phyloP scores from a whole-genome alignment of 1,284 basidiomycete species.

The Vanrija pseudolonga region DNA sequence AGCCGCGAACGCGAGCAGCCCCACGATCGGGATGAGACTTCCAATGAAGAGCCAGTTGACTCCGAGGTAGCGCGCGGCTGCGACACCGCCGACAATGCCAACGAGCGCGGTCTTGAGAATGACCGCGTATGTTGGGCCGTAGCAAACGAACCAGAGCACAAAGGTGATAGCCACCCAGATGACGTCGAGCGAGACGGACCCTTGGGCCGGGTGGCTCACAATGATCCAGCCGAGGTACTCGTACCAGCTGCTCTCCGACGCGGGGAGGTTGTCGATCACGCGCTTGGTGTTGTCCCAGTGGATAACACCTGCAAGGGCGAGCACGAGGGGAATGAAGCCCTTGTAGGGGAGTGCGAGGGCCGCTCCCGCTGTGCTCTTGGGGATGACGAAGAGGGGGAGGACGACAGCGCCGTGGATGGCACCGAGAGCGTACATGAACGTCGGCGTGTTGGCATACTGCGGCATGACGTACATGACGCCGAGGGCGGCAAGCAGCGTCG shows the following conservation, averaged over 20 bases:
- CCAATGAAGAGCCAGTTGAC: slow-evolving; percentile 38
- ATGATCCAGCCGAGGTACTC: slow-evolving; percentile 33
- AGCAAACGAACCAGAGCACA: slow-evolving; percentile 30
- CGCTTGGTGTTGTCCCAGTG: slow-evolving; percentile 48
- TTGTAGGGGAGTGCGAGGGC: slow-evolving; percentile 27
- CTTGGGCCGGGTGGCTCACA: slow-evolving; percentile 61
- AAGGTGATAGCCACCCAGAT: slow-evolving; percentile 52
- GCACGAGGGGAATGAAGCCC: slow-evolving; percentile 51
- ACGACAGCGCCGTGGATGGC: slow-evolving; percentile 62
- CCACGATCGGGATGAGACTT: slow-evolving; percentile 35
- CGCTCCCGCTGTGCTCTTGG: slow-evolving; percentile 7
- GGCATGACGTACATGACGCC: slow-evolving; percentile 56
- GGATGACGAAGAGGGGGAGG: slow-evolving; percentile 52
- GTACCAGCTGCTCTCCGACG: slow-evolving; percentile 3
- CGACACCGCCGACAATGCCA: slow-evolving; percentile 2
- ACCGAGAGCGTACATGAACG: slow-evolving; percentile 61
- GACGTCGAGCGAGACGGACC: slow-evolving; percentile 64
- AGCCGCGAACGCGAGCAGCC: slow-evolving; percentile 23
- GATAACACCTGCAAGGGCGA: slow-evolving; percentile 41
- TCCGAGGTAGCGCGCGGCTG: slow-evolving; percentile 17
- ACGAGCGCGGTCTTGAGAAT: slow-evolving; percentile 16
- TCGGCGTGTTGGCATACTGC: slow-evolving; percentile 50
- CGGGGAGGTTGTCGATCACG: slow-evolving; percentile 17
- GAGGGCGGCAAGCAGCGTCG: slow-evolving; percentile 55
- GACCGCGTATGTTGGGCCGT: slow-evolving; percentile 28